Conservation (phyloP, 148 eudicot species). For the Cornus suecica region DNA sequence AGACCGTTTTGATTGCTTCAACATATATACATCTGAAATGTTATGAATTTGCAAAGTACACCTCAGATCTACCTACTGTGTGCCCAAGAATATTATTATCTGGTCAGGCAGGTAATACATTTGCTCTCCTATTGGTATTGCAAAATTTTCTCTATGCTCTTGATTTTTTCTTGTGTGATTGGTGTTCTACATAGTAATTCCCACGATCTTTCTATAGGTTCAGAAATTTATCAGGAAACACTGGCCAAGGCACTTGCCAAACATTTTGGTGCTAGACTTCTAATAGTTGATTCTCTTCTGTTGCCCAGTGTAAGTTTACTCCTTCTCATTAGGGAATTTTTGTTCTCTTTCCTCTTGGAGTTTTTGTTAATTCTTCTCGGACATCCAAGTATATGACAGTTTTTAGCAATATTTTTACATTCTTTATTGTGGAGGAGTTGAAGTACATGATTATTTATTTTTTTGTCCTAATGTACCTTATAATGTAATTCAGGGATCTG, state of each 20-base stretch:
- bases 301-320: constrained; percentile 72
- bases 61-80: constrained; percentile 71
- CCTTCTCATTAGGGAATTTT: neutral
- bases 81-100: constrained; percentile 79
- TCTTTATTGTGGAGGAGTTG: neutral
- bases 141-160: neutral
- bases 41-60: constrained; percentile 50
- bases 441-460: neutral
- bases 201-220: constrained; percentile 46
- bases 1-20: constrained; percentile 79
- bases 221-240: constrained; percentile 94
- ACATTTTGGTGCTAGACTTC: constrained; percentile 69
- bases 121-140: neutral
- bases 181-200: constrained; percentile 8
- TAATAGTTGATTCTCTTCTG: constrained; percentile 69
- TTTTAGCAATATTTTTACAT: neutral
- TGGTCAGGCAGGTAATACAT: constrained; percentile 82
- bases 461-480: constrained; percentile 1
- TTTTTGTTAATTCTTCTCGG: neutral
- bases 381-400: neutral
- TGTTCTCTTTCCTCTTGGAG: neutral
- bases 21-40: constrained; percentile 79
- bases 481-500: constrained; percentile 50
- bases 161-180: neutral
- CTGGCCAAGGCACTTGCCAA: constrained; percentile 81